These are phyloP conservation scores for Coelastrella sp. DNA, from an alignment of 139 green algal species.

Conservation along the genomic window DNA sequence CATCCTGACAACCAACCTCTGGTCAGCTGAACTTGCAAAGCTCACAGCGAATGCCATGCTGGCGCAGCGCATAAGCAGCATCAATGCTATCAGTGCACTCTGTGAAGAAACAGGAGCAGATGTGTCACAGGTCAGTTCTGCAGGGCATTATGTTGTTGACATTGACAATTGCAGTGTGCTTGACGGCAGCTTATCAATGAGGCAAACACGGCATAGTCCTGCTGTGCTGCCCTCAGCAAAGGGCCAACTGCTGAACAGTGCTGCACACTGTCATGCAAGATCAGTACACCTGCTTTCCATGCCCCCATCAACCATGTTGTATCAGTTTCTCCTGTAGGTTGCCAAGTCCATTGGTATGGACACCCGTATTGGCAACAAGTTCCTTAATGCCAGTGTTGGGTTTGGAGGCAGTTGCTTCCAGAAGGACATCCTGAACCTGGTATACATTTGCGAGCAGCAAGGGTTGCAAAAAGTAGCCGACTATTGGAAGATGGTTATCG, in stretches of 20 bases:
- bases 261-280: no score
- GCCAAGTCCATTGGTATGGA: conserved; percentile 94
- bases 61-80: conserved; percentile 98
- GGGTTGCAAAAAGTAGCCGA: conserved; percentile 91
- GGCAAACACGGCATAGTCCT: no score
- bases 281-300: no score
- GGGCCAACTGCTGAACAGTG: background rate
- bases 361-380: conserved; percentile 96
- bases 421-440: conserved; percentile 99
- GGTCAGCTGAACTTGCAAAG: conserved; percentile 98
- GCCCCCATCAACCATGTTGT: background rate
- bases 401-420: conserved; percentile 99
- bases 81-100: conserved; percentile 99
- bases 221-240: no score
- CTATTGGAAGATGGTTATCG: conserved; percentile 37
- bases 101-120: conserved; percentile 97
- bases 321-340: conserved; percentile 73
- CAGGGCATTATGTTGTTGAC: background rate
- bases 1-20: conserved; percentile 97
- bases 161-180: background rate
- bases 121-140: conserved; percentile 80
- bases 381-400: conserved; percentile 96
- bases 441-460: conserved; percentile 97
- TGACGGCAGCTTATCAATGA: no score
- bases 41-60: conserved; percentile 98